Base-by-base conservation (phyloP, 208 protist genomes). In the Wallacemonas collosoma region DNA sequence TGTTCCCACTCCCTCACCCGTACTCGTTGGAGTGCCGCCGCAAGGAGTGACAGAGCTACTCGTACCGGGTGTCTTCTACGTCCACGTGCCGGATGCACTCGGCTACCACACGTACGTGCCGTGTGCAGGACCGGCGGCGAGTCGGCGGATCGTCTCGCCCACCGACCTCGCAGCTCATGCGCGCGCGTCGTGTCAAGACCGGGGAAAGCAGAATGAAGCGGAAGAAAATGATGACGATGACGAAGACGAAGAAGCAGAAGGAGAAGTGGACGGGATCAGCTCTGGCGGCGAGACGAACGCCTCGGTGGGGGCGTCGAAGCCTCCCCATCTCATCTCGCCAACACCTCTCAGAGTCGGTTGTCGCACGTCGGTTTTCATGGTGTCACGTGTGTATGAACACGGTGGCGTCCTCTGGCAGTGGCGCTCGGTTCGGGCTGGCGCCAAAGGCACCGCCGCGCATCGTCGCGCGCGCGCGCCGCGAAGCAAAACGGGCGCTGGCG, bases 341-440 rank as follows among this genome's bases (percentile, higher is more conserved):
- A 26, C 26, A 26, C 17, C 53, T 8, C 53, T 57, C 9, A 35
- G 26, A n/a, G 53, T n/a, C 53, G 53, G 53, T 57, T 8, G 9
- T 8, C 53, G 53, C 9, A 7, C 53, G 17, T 36, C 53, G 53
- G 1, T 17, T 6, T 57, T 57, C 53, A 57, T 57, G 53, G 9
- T 57, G 53, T 94, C 89, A 3, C 80, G 86, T 2, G 83, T 94
- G 47, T 85, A 85, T 56, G 75, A 81, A 72, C 68, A 76, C 47
- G 11, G 43, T 40, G 76, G 81, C 3, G 81, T 73, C 39, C 80
- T 91, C 35, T 94, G 89, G 86, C 89, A 94, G 67, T 94, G 89
- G 86, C 86, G 89, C 9, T 68, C 86, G 9, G 63, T 50, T 6
- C 45, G 45, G 8, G 6, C 8, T 50, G 45, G 8, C 45, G 55